Conservation (phyloP, 2,329 filamentous ascomycete species). For the Pseudogymnoascus sp. region DNA sequence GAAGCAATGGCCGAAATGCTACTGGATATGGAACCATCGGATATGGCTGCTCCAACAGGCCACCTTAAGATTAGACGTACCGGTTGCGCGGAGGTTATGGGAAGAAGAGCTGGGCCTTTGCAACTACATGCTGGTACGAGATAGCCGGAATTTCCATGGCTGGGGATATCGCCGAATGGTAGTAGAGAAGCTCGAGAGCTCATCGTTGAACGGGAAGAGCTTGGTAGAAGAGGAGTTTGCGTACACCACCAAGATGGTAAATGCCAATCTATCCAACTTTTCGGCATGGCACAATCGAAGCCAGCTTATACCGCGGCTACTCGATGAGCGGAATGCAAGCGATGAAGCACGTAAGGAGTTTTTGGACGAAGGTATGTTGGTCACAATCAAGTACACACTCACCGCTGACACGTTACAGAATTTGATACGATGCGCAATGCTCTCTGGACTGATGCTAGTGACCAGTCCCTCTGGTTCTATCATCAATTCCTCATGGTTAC, state of each 20-base stretch:
- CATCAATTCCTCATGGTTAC: slow-evolving; percentile 79
- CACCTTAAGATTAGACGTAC: slow-evolving; percentile 51
- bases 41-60: slow-evolving; percentile 74
- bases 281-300: slow-evolving; percentile 93
- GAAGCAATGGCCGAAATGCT: slow-evolving; percentile 86
- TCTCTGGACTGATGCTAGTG: slow-evolving; percentile 62
- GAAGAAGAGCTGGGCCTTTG: slow-evolving; percentile 74
- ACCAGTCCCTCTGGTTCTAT: slow-evolving; percentile 96
- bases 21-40: slow-evolving; percentile 99
- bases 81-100: slow-evolving; percentile 63
- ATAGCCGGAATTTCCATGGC: slow-evolving; percentile 90
- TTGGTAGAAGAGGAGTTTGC: slow-evolving; percentile 76
- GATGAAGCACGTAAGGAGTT: slow-evolving; percentile 57
- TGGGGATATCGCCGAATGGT: slow-evolving; percentile 86
- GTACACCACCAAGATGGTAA: slow-evolving; percentile 87
- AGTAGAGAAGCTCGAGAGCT: slow-evolving; percentile 64
- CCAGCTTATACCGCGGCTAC: slow-evolving; percentile 68
- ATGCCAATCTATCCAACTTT: slow-evolving; percentile 83
- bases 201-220: slow-evolving; percentile 44
- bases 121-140: slow-evolving; percentile 78
- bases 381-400: not conserved
- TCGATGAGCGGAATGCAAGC: slow-evolving; percentile 63
- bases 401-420: slow-evolving; percentile 42
- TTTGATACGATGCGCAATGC: slow-evolving; percentile 68
- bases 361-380: slow-evolving; percentile 56